Conservation (phyloP, 2,329 filamentous ascomycete genomes). For the Aureobasidium melanogenum region DNA sequence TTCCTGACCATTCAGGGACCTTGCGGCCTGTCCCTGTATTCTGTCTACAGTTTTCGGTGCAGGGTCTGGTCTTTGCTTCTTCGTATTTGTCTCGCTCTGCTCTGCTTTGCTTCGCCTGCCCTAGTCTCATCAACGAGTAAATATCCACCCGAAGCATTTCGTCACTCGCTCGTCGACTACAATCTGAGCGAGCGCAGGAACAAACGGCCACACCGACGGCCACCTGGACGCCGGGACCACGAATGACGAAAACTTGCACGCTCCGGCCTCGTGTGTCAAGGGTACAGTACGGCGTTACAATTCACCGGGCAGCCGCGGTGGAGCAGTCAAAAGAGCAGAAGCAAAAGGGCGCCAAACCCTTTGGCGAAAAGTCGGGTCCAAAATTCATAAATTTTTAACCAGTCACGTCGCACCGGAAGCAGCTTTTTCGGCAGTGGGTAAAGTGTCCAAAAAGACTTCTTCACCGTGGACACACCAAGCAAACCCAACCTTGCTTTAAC, state of each 20-base stretch:
- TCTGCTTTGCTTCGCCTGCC: background rate
- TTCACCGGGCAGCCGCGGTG: background rate
- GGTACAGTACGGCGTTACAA: slow-evolving; percentile 1
- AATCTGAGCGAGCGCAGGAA: background rate
- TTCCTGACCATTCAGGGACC: background rate
- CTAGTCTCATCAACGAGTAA: background rate
- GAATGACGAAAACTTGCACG: slow-evolving; percentile 4
- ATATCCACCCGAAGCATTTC: background rate
- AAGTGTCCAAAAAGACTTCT: background rate
- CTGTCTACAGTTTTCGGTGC: background rate
- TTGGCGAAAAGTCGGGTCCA: background rate
- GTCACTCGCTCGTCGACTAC: background rate
- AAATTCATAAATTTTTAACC: slow-evolving; percentile 1
- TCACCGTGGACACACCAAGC: background rate
- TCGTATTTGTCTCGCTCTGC: background rate
- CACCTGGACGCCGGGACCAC: background rate
- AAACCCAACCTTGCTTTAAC: background rate
- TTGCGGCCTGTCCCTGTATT: background rate
- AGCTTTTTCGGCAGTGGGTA: background rate
- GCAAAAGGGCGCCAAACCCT: background rate
- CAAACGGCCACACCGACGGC: slow-evolving; percentile 6
- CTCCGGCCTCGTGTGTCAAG: background rate
- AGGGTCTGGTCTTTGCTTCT: background rate
- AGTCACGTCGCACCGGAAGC: slow-evolving; percentile 8
- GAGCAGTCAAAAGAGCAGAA: background rate